Percentiles rank a stretch among this genome's conserved stretches.
Evolutionary conservation across 805 yeast species (phyloP).

Genomic region (Diddensiella santjacobensis): DNA sequence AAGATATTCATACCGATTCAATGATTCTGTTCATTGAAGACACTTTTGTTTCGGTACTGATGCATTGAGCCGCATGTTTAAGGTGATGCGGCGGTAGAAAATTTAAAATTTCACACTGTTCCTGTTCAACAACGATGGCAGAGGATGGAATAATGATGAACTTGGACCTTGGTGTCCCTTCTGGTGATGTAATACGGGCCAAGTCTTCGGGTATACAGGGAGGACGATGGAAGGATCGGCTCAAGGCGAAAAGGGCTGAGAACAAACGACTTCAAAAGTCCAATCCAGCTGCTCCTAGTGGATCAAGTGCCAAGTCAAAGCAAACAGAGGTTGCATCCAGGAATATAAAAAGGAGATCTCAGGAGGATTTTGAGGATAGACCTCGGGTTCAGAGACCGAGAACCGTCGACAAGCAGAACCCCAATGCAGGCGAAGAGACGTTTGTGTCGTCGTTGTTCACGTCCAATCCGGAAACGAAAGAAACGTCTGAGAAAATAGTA

Average conservation of each 20-base stretch:
- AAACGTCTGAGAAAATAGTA: constrained; percentile 38
- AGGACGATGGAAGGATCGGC: constrained; percentile 80
- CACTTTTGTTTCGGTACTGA: too few species aligned
- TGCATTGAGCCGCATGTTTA: too few species aligned
- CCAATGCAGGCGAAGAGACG: constrained; percentile 43
- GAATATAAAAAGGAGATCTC: too few species aligned
- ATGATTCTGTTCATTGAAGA: too few species aligned
- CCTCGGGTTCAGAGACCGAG: not conserved
- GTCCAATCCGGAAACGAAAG: constrained; percentile 52
- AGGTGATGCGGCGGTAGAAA: too few species aligned
- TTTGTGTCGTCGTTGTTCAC: constrained; percentile 85
- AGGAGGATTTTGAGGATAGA: too few species aligned
- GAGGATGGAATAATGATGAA: constrained; percentile 72
- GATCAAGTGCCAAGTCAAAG: not conserved
- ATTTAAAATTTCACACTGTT: too few species aligned
- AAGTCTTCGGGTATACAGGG: too few species aligned
- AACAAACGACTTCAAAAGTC: not conserved
- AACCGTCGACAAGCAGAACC: not conserved
- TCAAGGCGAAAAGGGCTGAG: constrained; percentile 49
- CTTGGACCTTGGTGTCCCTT: constrained; percentile 43
- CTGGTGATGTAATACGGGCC: too few species aligned
- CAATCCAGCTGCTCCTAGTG: not conserved
- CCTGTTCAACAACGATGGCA: constrained; percentile 27
- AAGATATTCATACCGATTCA: too few species aligned
- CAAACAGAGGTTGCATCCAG: not conserved